Evolutionary conservation across 192 early-diverging fungal genomes (phyloP), one percentile per base, ranked within the genome.

Genomic region (Backusella sp.): DNA sequence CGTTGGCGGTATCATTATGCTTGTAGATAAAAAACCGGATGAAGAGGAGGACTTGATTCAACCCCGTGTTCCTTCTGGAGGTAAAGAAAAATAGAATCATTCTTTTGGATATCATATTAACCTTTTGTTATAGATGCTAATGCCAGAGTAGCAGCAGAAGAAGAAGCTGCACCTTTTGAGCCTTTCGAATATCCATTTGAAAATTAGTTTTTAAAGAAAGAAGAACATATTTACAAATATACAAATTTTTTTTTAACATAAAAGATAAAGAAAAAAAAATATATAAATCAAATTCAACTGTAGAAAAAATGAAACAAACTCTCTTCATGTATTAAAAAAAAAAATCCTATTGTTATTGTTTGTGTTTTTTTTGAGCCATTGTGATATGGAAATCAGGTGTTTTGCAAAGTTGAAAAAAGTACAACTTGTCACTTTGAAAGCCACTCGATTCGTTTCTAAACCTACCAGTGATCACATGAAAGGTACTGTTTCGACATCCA

Each of bases 121-220:
- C 8, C 67, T 2, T 26, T 35, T 2, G 11, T 26, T 53, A 73
- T 69, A 59, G 85, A 81, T 76, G 28, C 65, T 21, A 73, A 79
- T 12, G 74, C 59, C 30, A 80, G 84, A 79, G 86, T 77, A n/a
- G 68, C 80, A 15, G 84, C 82, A 66, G 90, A 90, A 75, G 86
- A 91, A 46, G 90, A 90, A 72, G 84, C 92, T 14, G 82, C 85
- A 30, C 87, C 91, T 52, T 93, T 93, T 28, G 93, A 93, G 82
- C 92, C 94, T 3, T 96, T 96, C 72, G 92, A 92, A 77, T 96
- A 94, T 72, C 91, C 91, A 26, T 95, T 95, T 80, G 91, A 91
- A 46, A 79, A 86, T 59, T 87, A 85, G n/a, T 73, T 23, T 32
- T 73, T n/a, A n/a, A n/a, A n/a, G n/a, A n/a, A n/a, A n/a, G n/a